Evolutionary conservation across 768 basidiomycete species (phyloP).

Genomic region (Xerocomellus intermedius): DNA sequence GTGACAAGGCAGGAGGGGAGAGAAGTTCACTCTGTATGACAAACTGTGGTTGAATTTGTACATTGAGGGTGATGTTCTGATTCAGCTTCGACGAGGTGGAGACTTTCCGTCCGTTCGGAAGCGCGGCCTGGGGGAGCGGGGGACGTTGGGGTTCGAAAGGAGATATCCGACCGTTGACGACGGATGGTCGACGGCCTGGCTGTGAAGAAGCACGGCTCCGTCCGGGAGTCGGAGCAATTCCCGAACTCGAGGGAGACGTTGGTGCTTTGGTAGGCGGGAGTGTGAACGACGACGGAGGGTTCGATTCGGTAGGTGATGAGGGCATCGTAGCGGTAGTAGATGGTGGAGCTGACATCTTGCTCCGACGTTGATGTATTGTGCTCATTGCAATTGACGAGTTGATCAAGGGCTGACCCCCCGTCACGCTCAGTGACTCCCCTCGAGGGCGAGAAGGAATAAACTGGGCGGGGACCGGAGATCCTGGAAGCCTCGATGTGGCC

Average conservation of each 20-base stretch:
- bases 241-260: conserved; percentile 42
- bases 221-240: conserved; percentile 36
- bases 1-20: conserved; percentile 37
- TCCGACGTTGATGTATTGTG: conserved; percentile 66
- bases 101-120: conserved; percentile 52
- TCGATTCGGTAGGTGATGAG: conserved; percentile 40
- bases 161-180: conserved; percentile 50
- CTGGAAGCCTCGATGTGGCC: conserved; percentile 37
- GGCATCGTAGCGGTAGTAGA: conserved; percentile 24
- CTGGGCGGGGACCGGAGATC: conserved; percentile 47
- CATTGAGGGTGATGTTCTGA: conserved; percentile 41
- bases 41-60: conserved; percentile 49
- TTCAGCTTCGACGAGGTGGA: conserved; percentile 63
- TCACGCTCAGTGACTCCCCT: conserved; percentile 47
- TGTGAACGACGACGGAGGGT: conserved; percentile 36
- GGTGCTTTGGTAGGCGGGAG: conserved; percentile 28
- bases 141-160: conserved; percentile 51
- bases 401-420: conserved; percentile 44
- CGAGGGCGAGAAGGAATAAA: conserved; percentile 51
- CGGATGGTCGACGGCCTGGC: conserved; percentile 67
- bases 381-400: conserved; percentile 60
- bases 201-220: conserved; percentile 75
- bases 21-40: conserved; percentile 52
- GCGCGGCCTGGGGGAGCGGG: conserved; percentile 45
- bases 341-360: conserved; percentile 63